These are phyloP conservation scores for Leishmania amazonensis DNA, from an alignment of 208 protist genomes.

Conservation along the genomic window DNA sequence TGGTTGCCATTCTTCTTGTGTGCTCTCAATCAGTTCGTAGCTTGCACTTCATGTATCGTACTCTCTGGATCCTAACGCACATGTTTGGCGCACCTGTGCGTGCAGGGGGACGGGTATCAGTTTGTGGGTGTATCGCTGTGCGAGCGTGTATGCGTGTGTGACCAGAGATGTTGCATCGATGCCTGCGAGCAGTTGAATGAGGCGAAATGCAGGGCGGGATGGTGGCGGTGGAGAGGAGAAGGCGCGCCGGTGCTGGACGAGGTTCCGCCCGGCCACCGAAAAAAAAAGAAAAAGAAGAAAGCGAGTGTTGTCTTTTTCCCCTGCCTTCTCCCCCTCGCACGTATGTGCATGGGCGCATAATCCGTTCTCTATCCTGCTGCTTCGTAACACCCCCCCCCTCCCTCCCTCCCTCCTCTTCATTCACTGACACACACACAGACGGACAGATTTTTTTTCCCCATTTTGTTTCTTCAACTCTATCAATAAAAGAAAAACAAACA, in stretches of 20 bases:
- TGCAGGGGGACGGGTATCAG: background rate
- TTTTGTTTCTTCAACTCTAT: no score
- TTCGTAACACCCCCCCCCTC: no score
- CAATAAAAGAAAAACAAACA: no score
- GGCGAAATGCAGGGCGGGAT: background rate
- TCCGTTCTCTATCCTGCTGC: no score
- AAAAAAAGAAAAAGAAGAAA: background rate
- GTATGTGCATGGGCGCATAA: background rate
- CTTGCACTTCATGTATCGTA: background rate
- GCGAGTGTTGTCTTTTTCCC: background rate
- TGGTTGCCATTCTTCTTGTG: background rate
- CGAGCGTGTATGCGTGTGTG: constrained; percentile 2
- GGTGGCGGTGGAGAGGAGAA: background rate
- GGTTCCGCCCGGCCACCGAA: background rate
- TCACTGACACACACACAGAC: no score
- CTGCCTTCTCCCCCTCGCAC: background rate
- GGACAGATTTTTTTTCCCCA: no score
- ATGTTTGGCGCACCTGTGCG: background rate
- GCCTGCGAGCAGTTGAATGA: background rate
- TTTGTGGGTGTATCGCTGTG: background rate
- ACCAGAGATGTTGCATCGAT: background rate
- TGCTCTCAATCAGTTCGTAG: background rate
- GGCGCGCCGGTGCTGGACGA: background rate
- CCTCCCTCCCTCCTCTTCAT: no score
- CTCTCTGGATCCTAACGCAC: background rate